Percentiles rank a stretch among this genome's conserved stretches.
Conservation (phyloP, 768 basidiomycete species). For the Lanmaoa rubissima region DNA sequence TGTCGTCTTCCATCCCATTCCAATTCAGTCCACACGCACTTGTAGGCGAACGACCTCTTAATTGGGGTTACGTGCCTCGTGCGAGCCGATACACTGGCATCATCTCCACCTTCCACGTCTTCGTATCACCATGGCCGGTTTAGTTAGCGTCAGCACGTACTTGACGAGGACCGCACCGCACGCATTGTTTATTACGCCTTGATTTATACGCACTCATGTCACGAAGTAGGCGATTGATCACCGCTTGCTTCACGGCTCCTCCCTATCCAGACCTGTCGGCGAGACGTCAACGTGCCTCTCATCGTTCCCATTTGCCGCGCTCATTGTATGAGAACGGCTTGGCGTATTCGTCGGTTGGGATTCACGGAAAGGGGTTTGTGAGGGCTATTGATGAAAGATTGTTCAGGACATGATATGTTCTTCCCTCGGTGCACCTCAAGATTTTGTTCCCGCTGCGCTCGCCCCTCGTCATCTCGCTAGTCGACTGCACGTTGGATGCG, state of each 20-base stretch:
- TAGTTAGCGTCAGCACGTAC: slow-evolving; percentile 26
- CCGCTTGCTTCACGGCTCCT: slow-evolving; percentile 34
- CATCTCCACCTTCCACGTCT: slow-evolving; percentile 35
- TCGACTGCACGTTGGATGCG: slow-evolving; percentile 28
- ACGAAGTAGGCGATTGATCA: slow-evolving; percentile 46
- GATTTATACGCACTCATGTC: slow-evolving; percentile 36
- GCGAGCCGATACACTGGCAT: slow-evolving; percentile 73
- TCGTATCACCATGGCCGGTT: slow-evolving; percentile 21
- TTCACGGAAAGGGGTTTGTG: slow-evolving; percentile 26
- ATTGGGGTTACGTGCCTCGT: slow-evolving; percentile 79
- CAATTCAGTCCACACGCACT: slow-evolving; percentile 52
- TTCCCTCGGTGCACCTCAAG: neutral
- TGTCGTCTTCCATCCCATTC: slow-evolving; percentile 44
- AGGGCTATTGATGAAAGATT: slow-evolving; percentile 25
- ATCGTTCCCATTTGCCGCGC: slow-evolving; percentile 14
- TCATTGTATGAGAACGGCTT: slow-evolving; percentile 38
- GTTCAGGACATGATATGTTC: slow-evolving; percentile 15
- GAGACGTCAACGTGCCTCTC: slow-evolving; percentile 30
- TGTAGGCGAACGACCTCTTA: slow-evolving; percentile 78
- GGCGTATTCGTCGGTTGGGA: slow-evolving; percentile 26
- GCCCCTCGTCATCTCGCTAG: slow-evolving; percentile 38
- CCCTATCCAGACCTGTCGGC: slow-evolving; percentile 16
- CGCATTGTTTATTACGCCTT: slow-evolving; percentile 45
- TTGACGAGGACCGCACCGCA: slow-evolving; percentile 24
- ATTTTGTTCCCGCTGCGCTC: slow-evolving; percentile 18